A percentile compares a stretch with the other conserved stretches of the same genome.
Conservation (phyloP, 768 basidiomycete genomes). For the Agaricus sinodeliciosus region DNA sequence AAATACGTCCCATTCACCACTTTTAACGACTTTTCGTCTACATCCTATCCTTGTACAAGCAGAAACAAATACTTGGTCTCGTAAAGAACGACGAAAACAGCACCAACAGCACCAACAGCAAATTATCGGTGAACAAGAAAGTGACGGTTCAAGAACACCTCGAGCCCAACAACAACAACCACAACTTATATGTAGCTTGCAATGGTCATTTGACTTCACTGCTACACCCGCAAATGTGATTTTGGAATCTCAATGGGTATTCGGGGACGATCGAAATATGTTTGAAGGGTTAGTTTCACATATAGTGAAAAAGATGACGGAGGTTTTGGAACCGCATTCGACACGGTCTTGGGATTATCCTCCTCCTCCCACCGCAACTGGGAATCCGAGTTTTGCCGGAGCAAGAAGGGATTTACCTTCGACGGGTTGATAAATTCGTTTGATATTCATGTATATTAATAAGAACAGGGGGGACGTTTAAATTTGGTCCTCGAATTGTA, state of each 20-base stretch:
- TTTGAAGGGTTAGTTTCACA: conserved; percentile 70
- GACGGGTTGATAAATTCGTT: too few species aligned
- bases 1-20: not conserved
- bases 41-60: conserved; percentile 17
- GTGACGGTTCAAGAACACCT: conserved; percentile 45
- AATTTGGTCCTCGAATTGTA: too few species aligned
- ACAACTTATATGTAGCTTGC: conserved; percentile 20
- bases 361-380: not conserved
- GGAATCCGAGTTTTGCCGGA: not conserved
- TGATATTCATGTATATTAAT: too few species aligned
- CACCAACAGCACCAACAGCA: conserved; percentile 15
- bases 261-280: conserved; percentile 46
- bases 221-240: not conserved
- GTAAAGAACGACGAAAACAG: conserved; percentile 49
- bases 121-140: not conserved
- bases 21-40: conserved; percentile 2
- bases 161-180: conserved; percentile 24
- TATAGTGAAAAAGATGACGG: conserved; percentile 39
- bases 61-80: conserved; percentile 46
- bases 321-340: not conserved
- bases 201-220: conserved; percentile 7
- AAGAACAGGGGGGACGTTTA: too few species aligned
- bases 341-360: not conserved
- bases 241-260: conserved; percentile 56
- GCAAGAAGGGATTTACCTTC: not conserved